Conservation (phyloP, 148 eudicot species). For the Rhododendron williamsianum region DNA sequence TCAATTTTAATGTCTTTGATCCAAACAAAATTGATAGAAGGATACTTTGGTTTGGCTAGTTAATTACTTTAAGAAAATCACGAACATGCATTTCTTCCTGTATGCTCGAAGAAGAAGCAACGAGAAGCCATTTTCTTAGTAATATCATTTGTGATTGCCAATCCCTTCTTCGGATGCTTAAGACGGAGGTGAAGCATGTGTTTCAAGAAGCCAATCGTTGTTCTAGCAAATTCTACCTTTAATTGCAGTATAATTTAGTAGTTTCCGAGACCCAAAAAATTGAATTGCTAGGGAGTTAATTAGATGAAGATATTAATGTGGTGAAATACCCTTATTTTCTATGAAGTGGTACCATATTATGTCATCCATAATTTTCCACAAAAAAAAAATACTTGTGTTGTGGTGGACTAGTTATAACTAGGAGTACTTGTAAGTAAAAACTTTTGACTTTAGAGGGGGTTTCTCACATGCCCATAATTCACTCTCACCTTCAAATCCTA, state of each 20-base stretch:
- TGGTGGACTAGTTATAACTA: neutral
- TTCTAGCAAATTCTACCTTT: too few species aligned
- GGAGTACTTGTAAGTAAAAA: neutral
- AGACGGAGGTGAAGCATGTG: neutral
- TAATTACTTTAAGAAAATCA: neutral
- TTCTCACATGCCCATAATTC: slow-evolving; percentile 10
- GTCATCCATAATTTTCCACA: neutral
- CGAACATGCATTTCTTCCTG: neutral
- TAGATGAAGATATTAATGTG: too few species aligned
- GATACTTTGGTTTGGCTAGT: neutral
- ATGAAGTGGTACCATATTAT: neutral
- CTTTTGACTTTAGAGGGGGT: slow-evolving; percentile 5
- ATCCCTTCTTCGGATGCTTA: neutral
- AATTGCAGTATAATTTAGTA: too few species aligned
- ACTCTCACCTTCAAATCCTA: slow-evolving; percentile 15
- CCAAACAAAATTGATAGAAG: neutral
- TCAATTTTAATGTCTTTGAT: neutral
- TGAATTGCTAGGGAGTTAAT: too few species aligned
- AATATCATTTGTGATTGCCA: too few species aligned
- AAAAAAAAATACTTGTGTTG: neutral
- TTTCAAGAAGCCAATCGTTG: too few species aligned
- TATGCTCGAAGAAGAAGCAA: neutral
- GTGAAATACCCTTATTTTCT: too few species aligned
- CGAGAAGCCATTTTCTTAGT: too few species aligned
- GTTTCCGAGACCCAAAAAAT: too few species aligned